Evolutionary conservation across 352 stramenopile genomes (phyloP).

Genomic region (Phytopythium chamaehyphon): DNA sequence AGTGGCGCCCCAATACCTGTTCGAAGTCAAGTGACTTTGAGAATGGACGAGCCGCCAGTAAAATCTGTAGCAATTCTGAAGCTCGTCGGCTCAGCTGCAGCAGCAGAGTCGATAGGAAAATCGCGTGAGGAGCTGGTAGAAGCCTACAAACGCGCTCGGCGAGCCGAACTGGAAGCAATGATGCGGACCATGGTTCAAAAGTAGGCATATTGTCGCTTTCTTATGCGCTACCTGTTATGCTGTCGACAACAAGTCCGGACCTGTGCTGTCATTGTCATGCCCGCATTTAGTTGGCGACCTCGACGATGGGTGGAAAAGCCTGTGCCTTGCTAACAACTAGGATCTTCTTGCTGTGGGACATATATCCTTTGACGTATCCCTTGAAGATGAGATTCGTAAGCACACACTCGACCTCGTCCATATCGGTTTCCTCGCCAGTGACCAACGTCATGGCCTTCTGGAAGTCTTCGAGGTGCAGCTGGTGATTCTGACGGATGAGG

Average conservation of each 20-base stretch:
- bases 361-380: constrained; percentile 95
- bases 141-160: constrained; percentile 61
- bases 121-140: constrained; percentile 50
- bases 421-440: constrained; percentile 84
- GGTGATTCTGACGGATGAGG: constrained; percentile 79
- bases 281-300: constrained; percentile 50
- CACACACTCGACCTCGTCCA: constrained; percentile 97
- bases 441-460: constrained; percentile 83
- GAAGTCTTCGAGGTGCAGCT: constrained; percentile 90
- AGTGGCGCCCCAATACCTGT: no score
- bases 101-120: constrained; percentile 29
- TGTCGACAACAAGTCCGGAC: not conserved
- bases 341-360: constrained; percentile 95
- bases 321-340: constrained; percentile 94
- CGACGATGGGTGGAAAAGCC: constrained; percentile 88
- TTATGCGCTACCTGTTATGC: not conserved
- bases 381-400: constrained; percentile 97
- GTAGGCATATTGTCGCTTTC: constrained; percentile 13
- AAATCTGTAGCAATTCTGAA: constrained; percentile 57
- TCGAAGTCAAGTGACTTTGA: not conserved
- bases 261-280: not conserved
- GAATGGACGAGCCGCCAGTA: constrained; percentile 2
- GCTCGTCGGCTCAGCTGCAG: constrained; percentile 27
- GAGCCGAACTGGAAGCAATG: constrained; percentile 60
- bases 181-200: constrained; percentile 61